phyloP scores from a whole-genome alignment of 2,329 filamentous ascomycete species.

The Cladophialophora yegresii region DNA sequence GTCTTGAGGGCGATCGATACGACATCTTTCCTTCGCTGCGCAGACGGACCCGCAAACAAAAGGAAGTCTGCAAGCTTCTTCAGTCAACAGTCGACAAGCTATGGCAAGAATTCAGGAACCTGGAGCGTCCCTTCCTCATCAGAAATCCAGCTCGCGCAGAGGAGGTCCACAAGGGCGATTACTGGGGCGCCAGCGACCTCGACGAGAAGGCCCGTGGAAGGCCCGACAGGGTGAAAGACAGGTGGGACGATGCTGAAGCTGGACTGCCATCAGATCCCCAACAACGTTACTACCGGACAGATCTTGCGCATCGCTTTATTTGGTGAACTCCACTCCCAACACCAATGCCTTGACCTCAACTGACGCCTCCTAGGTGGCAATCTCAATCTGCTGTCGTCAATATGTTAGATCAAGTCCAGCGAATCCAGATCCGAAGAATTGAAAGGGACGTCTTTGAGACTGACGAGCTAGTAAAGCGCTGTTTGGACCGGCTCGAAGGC shows the following conservation, averaged over 20 bases:
- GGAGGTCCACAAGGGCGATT: conserved; percentile 26
- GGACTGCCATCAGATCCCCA: conserved; percentile 23
- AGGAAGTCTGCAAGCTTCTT: conserved; percentile 23
- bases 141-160: conserved; percentile 22
- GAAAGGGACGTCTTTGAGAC: conserved; percentile 32
- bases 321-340: conserved; percentile 16
- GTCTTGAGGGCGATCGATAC: conserved; percentile 30
- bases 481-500: conserved; percentile 14
- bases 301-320: conserved; percentile 31
- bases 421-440: conserved; percentile 35
- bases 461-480: conserved; percentile 30
- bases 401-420: conserved; percentile 31
- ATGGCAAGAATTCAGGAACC: conserved; percentile 33
- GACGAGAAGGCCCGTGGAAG: conserved; percentile 25
- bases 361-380: conserved; percentile 27
- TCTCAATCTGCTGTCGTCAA: conserved; percentile 20
- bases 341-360: not conserved
- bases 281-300: conserved; percentile 32
- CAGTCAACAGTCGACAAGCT: conserved; percentile 27
- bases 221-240: conserved; percentile 19
- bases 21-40: conserved; percentile 24
- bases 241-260: conserved; percentile 29
- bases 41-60: conserved; percentile 20
- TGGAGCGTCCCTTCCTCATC: conserved; percentile 34
- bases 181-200: conserved; percentile 29